phyloP scores from a whole-genome alignment of 2,329 filamentous ascomycete genomes.

The Xylariaceae sp. region DNA sequence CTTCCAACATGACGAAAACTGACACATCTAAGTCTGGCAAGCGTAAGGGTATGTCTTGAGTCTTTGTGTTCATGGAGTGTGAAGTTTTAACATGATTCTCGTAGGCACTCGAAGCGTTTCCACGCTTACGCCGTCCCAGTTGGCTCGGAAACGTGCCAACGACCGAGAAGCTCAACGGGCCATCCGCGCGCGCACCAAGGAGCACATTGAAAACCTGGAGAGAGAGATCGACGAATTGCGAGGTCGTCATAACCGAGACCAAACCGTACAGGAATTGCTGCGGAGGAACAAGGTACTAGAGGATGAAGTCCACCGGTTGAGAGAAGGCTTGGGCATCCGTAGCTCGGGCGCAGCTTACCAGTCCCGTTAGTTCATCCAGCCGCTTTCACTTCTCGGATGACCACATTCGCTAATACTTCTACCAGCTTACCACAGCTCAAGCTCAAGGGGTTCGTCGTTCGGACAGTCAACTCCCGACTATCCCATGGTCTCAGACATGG shows the following conservation, averaged over 20 bases:
- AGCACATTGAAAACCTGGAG: slow-evolving; percentile 77
- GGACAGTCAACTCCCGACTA: slow-evolving; percentile 39
- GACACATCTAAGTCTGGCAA: slow-evolving; percentile 23
- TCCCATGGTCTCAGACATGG: slow-evolving; percentile 36
- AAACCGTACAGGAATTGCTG: slow-evolving; percentile 48
- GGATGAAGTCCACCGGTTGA: slow-evolving; percentile 44
- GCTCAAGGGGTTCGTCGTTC: slow-evolving; percentile 42
- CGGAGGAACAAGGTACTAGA: slow-evolving; percentile 51
- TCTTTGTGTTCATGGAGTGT: not conserved
- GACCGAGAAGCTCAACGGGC: slow-evolving; percentile 86
- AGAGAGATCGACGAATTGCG: slow-evolving; percentile 68
- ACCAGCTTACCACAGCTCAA: slow-evolving; percentile 22
- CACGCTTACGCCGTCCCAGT: slow-evolving; percentile 80
- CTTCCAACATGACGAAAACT: slow-evolving; percentile 21
- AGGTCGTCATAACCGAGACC: slow-evolving; percentile 42
- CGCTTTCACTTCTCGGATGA: too few relatives aligned
- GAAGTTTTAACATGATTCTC: slow-evolving; percentile 6
- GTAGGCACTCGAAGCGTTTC: slow-evolving; percentile 71
- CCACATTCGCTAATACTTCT: too few relatives aligned
- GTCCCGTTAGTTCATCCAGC: slow-evolving; percentile 15
- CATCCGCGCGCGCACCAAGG: slow-evolving; percentile 80
- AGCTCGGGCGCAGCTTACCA: slow-evolving; percentile 24
- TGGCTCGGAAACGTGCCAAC: slow-evolving; percentile 86
- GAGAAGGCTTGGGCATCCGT: slow-evolving; percentile 41
- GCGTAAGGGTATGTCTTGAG: slow-evolving; percentile 25